Evolutionary conservation across 1,284 basidiomycete species (phyloP), one percentile per base, ranked within the genome.

Genomic region (Ustilago shanxiensis): DNA sequence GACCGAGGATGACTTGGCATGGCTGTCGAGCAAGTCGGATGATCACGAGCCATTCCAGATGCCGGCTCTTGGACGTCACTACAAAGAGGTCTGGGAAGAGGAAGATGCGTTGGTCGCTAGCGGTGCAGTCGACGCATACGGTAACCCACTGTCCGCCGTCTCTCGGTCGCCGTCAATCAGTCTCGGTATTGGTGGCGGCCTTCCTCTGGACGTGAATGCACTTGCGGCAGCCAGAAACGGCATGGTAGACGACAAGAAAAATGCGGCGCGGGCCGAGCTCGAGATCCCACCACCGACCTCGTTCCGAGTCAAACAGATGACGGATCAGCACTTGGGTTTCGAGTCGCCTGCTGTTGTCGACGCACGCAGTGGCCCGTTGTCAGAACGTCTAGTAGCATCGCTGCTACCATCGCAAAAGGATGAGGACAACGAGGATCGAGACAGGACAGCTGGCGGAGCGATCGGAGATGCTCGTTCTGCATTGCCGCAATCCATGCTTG

Each of bases 11-110:
- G 84, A 86, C 47, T 60, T 86, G 18, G 84, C 83, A 11, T 86
- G 82, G 82, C 79, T 86, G 37, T 83, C 80, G 50, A 76, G 73
- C 70, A 77, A 88, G 86, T 87, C 88, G 20, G 95, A 97, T 81
- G 94, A 96, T 67, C 89, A 93, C 7, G 93, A 94, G 68, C 92
- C 93, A 0, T 96, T 91, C 81, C 88, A 93, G 47, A 90, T 96
- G 87, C 95, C 95, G 8, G 90, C 92, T 66, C 89, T 96, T 0
- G 96, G 95, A 8, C 89, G 91, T 74, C 95, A 95, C 87, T 98
- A 97, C 83, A 89, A 90, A 28, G 92, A 95, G 60, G 88, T 79
- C 1, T 98, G 95, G 95, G 94, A 95, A 72, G 94, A 96, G 75
- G 92, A 95, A 84, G 95, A 98, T 85, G 89, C 88, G 7, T 41